These are phyloP conservation scores for Leishmania lainsoni DNA, from an alignment of 208 protist genomes.

Conservation along the genomic window DNA sequence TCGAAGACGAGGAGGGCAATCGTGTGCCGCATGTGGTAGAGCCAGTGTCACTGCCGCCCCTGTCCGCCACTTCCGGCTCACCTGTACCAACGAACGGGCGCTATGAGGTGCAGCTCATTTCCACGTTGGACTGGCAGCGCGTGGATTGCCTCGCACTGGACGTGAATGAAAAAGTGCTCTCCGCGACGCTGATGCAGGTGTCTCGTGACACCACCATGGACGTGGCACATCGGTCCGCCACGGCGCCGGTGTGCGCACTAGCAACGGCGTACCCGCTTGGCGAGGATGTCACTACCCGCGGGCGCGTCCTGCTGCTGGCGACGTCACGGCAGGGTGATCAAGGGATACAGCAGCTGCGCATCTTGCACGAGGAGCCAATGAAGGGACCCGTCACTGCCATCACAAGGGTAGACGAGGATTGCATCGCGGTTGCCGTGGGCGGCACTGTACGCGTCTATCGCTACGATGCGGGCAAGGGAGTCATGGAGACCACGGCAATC, in stretches of 20 bases:
- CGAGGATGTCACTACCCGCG: slow-evolving; percentile 84
- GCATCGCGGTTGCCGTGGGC: slow-evolving; percentile 74
- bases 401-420: slow-evolving; percentile 41
- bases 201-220: slow-evolving; percentile 57
- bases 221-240: slow-evolving; percentile 17
- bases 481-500: slow-evolving; percentile 73
- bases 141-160: slow-evolving; percentile 57
- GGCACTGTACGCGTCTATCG: slow-evolving; percentile 85
- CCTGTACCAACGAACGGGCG: slow-evolving; percentile 75
- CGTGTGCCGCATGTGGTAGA: slow-evolving; percentile 44
- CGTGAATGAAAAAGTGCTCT: slow-evolving; percentile 84
- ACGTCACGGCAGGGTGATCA: slow-evolving; percentile 35
- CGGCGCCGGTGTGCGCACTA: slow-evolving; percentile 72
- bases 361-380: slow-evolving; percentile 72
- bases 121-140: slow-evolving; percentile 50
- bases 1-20: slow-evolving; percentile 60
- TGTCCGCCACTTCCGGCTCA: slow-evolving; percentile 41
- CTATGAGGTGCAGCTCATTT: slow-evolving; percentile 69
- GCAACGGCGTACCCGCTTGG: slow-evolving; percentile 86
- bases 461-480: slow-evolving; percentile 56
- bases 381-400: slow-evolving; percentile 86
- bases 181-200: slow-evolving; percentile 53
- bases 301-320: slow-evolving; percentile 63
- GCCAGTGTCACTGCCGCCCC: slow-evolving; percentile 42
- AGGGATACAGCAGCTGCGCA: slow-evolving; percentile 36